phyloP scores from a whole-genome alignment of 768 basidiomycete species.

The Amanita exitialis region DNA sequence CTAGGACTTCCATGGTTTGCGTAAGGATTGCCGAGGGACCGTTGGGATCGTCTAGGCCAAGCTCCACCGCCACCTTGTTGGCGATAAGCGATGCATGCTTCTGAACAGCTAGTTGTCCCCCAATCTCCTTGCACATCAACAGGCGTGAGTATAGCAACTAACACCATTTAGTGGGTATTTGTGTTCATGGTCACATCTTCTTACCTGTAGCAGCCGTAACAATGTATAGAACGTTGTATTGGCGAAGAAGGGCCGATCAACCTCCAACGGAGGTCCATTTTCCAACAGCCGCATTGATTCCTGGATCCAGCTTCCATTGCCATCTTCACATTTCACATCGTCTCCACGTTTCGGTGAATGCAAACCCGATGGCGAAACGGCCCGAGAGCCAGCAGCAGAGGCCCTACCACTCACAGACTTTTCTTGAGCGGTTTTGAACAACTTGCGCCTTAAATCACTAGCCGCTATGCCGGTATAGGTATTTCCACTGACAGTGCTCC shows the following conservation, averaged over 20 bases:
- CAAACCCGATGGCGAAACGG: conserved; percentile 27
- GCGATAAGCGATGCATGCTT: conserved; percentile 57
- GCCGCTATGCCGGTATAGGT: conserved; percentile 41
- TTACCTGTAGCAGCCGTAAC: conserved; percentile 79
- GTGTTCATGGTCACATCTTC: conserved; percentile 2
- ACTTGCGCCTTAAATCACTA: conserved; percentile 67
- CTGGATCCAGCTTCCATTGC: conserved; percentile 52
- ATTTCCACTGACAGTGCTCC: conserved; percentile 24
- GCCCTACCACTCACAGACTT: conserved; percentile 24
- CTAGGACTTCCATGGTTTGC: conserved; percentile 55
- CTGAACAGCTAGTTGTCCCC: conserved; percentile 56
- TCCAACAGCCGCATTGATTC: conserved; percentile 27
- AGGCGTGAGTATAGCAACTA: conserved; percentile 88
- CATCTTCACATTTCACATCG: conserved; percentile 20
- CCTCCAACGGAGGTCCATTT: conserved; percentile 16
- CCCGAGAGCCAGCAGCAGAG: conserved; percentile 31
- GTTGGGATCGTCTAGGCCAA: conserved; percentile 81
- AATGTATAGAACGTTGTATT: conserved; percentile 92
- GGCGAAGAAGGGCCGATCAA: conserved; percentile 64
- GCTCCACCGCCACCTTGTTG: conserved; percentile 74
- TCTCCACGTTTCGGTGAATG: conserved; percentile 16
- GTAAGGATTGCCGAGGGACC: conserved; percentile 61
- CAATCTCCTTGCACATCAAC: conserved; percentile 74
- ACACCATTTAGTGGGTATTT: background rate
- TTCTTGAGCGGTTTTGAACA: conserved; percentile 69